Conservation (phyloP, 2,329 filamentous ascomycete genomes). For the Cladorrhinum sp. region DNA sequence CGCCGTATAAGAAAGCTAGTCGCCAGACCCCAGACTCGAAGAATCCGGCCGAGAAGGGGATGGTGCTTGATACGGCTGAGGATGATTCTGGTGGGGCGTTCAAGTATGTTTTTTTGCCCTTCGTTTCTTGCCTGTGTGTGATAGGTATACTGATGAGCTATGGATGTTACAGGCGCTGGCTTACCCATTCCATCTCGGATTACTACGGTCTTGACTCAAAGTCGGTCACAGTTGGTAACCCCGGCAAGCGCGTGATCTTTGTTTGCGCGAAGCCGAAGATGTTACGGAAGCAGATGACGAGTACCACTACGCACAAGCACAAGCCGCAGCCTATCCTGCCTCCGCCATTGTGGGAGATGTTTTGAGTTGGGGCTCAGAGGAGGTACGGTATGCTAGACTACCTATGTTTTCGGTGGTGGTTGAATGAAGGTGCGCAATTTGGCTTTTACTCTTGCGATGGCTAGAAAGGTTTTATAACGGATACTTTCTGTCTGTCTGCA, state of each 20-base stretch:
- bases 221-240: constrained; percentile 69
- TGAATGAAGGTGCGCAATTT: no score
- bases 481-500: no score
- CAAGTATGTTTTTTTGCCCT: constrained; percentile 56
- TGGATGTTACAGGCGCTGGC: constrained; percentile 69
- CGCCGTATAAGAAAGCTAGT: constrained; percentile 50
- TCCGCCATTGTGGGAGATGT: constrained; percentile 62
- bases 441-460: no score
- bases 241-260: constrained; percentile 76
- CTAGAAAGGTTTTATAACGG: no score
- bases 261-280: constrained; percentile 63
- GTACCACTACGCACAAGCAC: constrained; percentile 25
- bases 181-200: constrained; percentile 85
- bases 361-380: constrained; percentile 18
- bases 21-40: constrained; percentile 59
- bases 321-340: constrained; percentile 44
- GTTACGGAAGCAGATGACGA: constrained; percentile 24
- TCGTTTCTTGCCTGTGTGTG: constrained; percentile 7
- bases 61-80: constrained; percentile 78
- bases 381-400: background rate
- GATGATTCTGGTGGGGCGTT: constrained; percentile 76
- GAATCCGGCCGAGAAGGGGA: constrained; percentile 53
- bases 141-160: constrained; percentile 18
- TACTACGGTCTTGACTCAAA: constrained; percentile 89
- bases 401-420: no score